Conservation (phyloP, 352 stramenopile genomes). For the Elongisporangium undulatum region DNA sequence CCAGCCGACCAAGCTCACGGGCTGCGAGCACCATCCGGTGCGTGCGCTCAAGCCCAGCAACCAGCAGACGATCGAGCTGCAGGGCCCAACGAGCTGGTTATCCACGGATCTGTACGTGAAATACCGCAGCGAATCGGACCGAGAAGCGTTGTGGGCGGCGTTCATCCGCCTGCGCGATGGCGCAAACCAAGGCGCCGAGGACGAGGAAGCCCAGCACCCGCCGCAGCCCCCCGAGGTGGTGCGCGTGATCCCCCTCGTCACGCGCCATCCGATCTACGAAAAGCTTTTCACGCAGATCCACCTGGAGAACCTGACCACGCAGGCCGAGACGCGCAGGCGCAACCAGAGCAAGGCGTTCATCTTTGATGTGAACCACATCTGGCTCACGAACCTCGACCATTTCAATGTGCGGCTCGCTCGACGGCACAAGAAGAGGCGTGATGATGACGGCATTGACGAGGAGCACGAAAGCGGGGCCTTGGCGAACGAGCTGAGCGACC, state of each 20-base stretch:
- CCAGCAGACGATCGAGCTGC: constrained; percentile 40
- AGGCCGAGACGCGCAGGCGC: constrained; percentile 51
- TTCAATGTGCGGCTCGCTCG: constrained; percentile 47
- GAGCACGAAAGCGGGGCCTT: neutral
- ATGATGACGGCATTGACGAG: constrained; percentile 4
- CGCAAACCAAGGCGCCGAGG: neutral
- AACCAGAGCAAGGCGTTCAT: constrained; percentile 83
- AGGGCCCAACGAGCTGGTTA: constrained; percentile 79
- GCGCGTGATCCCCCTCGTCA: constrained; percentile 46
- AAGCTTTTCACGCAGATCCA: constrained; percentile 58
- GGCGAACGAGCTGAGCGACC: constrained; percentile 26
- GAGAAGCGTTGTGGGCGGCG: constrained; percentile 53
- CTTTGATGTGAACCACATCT: constrained; percentile 88
- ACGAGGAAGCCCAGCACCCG: constrained; percentile 13
- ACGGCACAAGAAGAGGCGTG: neutral
- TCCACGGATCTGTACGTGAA: constrained; percentile 78
- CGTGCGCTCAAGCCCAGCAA: constrained; percentile 25
- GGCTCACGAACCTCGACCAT: constrained; percentile 89
- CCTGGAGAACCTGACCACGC: constrained; percentile 64
- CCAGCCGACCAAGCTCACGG: constrained; percentile 45
- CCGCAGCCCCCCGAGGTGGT: constrained; percentile 13
- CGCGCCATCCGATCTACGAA: constrained; percentile 61
- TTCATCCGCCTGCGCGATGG: constrained; percentile 23
- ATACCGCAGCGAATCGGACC: constrained; percentile 68
- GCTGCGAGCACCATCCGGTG: constrained; percentile 51